Base-by-base conservation (phyloP, 257 asterid genomes). In the Capsicum baccatum region DNA sequence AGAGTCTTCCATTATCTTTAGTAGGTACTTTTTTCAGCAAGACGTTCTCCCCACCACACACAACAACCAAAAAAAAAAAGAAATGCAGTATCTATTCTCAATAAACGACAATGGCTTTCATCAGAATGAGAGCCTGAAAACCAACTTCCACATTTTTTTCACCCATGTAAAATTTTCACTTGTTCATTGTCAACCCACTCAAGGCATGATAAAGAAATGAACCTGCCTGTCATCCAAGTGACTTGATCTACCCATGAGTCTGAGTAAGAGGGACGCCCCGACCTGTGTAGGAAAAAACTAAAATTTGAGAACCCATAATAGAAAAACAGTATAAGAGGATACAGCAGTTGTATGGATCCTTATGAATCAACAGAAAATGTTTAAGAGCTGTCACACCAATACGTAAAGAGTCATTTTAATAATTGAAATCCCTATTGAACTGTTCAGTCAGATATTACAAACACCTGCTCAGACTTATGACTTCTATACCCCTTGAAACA, bases 381-480 rank as follows among this genome's bases (percentile, higher is more conserved):
- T 54, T 11, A 62, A 59, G 47, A 86, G n/a, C 9, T 48, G 76
- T 44, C 48, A 64, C 9, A 79, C 1, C 8, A 69, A 26, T 13
- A 60, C 54, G 10, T 19, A 70, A 57, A 44, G 14, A 64, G 50
- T 8, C 17, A 33, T 5, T 81, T 26, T 80, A 83, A 26, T 47
- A 85, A 84, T 52, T 76, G 69, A 82, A 85, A 84, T 85, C 69
- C 48, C 83, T 60, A 79, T 79, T 15, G 17, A 80, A 69, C 14
- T 66, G 37, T 37, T 56, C 73, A 60, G 73, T 57, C 58, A 80
- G 9, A 63, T 14, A 80, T 59, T 42, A 10, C 44, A 64, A 26
- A 85, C 85, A 97, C 99, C 98, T 95, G 99, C 98, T 97, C 91
- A 97, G 93, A 88, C 99, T 95, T 85, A 90, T 89, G 88, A 94